phyloP scores from a whole-genome alignment of 345 rosid genomes.

The Citrus medica region DNA sequence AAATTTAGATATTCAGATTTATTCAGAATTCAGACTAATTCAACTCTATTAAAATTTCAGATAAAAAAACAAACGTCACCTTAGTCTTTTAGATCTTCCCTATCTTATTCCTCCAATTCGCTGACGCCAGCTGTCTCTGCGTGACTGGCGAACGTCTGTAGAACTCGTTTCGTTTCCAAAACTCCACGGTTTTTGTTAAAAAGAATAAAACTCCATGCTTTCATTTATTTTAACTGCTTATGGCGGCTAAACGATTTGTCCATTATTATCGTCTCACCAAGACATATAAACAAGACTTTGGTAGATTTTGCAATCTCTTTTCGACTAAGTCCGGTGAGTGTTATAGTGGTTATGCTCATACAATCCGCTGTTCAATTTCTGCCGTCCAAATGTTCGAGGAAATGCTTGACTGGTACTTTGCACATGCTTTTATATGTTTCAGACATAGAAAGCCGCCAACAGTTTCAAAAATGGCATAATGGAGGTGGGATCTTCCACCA shows the following conservation, averaged over 20 bases:
- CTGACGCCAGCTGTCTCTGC: neutral
- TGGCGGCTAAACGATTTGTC: constrained; percentile 4
- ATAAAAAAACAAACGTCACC: no score
- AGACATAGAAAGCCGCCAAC: constrained; percentile 32
- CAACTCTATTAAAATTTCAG: no score
- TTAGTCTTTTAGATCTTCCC: neutral
- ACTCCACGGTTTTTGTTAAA: no score
- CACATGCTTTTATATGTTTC: neutral
- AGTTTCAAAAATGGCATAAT: constrained; percentile 48
- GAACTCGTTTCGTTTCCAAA: no score
- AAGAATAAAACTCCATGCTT: no score
- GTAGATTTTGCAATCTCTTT: neutral
- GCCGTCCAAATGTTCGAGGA: neutral
- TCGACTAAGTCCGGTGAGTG: neutral
- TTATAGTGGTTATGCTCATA: no score
- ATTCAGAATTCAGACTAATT: no score
- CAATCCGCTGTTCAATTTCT: neutral
- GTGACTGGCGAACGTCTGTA: neutral
- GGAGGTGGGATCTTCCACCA: constrained; percentile 69
- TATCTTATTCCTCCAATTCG: neutral
- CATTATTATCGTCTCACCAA: neutral
- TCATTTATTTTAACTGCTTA: neutral
- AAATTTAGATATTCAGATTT: no score
- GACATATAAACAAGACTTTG: neutral
- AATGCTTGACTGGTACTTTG: neutral